Base-by-base conservation (phyloP, 306 rosid species). In the Medicago ruthenica region DNA sequence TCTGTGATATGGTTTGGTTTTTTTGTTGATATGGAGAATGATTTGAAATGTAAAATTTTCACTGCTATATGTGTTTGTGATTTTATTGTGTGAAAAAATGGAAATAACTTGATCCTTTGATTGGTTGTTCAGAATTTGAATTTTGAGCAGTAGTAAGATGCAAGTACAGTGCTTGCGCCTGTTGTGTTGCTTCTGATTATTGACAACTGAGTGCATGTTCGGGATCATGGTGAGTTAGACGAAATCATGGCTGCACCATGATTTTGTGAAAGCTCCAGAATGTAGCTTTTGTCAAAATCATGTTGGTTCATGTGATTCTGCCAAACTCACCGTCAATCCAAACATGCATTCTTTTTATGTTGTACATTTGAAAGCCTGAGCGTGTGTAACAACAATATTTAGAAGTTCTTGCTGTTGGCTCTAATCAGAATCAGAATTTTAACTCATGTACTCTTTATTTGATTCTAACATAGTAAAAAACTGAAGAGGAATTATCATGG, bases 11-110 rank as follows among this genome's bases (percentile, higher is more conserved):
- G 82, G 73, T 68, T 53, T 20, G 68, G 57, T 74, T 22, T 59
- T 58, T 59, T 66, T 45, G 41, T 69, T 71, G 71, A 10, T 73
- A 67, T 40, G 70, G 76, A 64, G 70, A 76, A 67, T 79, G 80
- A 40, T 78, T 71, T 20, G 53, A 53, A 69, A 42, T 59, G 58
- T 64, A 8, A 27, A 27, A 10, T 82, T 71, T 36, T 79, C 40
- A 16, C 24, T 12, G 59, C 5, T 66, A 21, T 31, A 21, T 39
- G 58, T 47, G 39, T 68, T 79, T 67, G 41, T n/a, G 10, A 10
- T 13, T 75, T 81, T 42, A 20, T n/a, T 55, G 15, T 20, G 67
- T 60, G 80, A 73, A 59, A 71, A 53, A 70, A 24, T 74, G 58
- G 59, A 79, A 71, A 64, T 54, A n/a, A 50, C 14, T 67, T 63